Percentiles rank a stretch among this genome's conserved stretches.
phyloP scores from a whole-genome alignment of 176 grass and related monocot species.

The Poa pratensis region DNA sequence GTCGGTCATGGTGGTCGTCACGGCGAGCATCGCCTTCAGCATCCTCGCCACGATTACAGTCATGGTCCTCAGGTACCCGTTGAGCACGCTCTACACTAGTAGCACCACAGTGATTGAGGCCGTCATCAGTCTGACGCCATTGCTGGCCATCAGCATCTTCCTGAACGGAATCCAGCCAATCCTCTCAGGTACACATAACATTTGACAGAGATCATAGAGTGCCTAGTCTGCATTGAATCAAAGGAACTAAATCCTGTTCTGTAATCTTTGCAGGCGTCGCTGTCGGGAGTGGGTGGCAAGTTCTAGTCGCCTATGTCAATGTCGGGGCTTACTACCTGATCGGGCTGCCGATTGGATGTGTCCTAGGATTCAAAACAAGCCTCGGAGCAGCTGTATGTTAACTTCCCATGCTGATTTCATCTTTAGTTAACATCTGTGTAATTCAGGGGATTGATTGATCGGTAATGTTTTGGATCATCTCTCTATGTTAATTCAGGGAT shows the following conservation, averaged over 20 bases:
- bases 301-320: conserved; percentile 81
- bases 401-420: not conserved
- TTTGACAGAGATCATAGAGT: too few relatives aligned
- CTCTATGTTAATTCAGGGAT: conserved; percentile 51
- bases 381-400: conserved; percentile 60
- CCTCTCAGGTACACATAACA: conserved; percentile 57
- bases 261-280: conserved; percentile 58
- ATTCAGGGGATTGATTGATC: not conserved
- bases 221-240: not conserved
- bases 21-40: conserved; percentile 62
- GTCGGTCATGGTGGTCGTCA: conserved; percentile 62
- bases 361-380: conserved; percentile 74
- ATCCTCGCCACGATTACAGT: conserved; percentile 61
- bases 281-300: conserved; percentile 87
- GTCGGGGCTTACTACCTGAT: conserved; percentile 76
- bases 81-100: conserved; percentile 77
- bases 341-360: conserved; percentile 73
- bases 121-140: conserved; percentile 54
- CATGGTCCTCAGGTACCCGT: conserved; percentile 57
- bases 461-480: not conserved
- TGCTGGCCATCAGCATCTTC: conserved; percentile 83
- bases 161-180: conserved; percentile 93
- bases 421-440: not conserved
- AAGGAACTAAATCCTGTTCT: not conserved
- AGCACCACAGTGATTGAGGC: conserved; percentile 54